A percentile compares a stretch with the other conserved stretches of the same genome.
Evolutionary conservation across 1,284 basidiomycete species (phyloP).

Genomic region (Moniliophthora roreri): DNA sequence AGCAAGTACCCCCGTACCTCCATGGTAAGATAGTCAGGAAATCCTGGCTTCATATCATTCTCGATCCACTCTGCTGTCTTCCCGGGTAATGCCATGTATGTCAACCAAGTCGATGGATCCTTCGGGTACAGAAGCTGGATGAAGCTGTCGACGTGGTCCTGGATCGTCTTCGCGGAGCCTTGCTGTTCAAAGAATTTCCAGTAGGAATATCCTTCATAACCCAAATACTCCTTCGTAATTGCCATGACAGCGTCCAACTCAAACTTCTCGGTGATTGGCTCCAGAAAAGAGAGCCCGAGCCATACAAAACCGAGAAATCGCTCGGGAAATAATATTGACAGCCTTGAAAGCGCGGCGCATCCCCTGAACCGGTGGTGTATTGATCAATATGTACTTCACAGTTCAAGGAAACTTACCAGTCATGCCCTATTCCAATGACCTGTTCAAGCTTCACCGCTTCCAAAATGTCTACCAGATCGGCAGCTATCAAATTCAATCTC

Average conservation of each 20-base stretch:
- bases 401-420: neutral
- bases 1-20: neutral
- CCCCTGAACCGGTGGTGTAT: neutral
- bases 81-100: neutral
- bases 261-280: neutral
- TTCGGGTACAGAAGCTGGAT: neutral
- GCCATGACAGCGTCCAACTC: neutral
- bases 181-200: neutral
- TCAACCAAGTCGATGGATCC: neutral
- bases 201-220: neutral
- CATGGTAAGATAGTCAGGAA: neutral
- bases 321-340: neutral
- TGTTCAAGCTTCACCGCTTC: neutral
- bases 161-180: neutral
- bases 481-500: neutral
- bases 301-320: neutral
- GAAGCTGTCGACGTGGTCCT: neutral
- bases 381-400: neutral
- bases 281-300: neutral
- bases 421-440: neutral
- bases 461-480: neutral
- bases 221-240: neutral
- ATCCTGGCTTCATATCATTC: neutral
- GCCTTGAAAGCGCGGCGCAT: neutral
- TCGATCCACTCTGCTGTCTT: neutral